Base-by-base conservation (phyloP, 129 eudicot genomes). In the Ambrosia trifida region DNA sequence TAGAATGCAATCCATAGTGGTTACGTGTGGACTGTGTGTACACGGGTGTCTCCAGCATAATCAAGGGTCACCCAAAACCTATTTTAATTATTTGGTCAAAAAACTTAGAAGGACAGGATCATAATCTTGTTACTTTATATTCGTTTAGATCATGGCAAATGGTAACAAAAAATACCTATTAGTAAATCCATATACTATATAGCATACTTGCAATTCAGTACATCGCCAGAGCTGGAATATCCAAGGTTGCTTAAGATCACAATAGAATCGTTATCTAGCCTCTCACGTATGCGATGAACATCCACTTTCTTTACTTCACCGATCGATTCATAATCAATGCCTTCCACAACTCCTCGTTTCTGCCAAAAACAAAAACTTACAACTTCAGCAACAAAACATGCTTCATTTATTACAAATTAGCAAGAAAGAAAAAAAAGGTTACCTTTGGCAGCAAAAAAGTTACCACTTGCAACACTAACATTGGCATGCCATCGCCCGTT, bases 231-330 rank as follows among this genome's bases (percentile, higher is more conserved):
- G 95, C 99, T 94, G 73, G 99, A 94, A 82, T 87, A 88, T 56
- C 97, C 99, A 24, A 94, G 84, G 77, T 94, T 94, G 88, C 89
- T 85, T 54, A 94, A 71, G 35, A 94, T 83, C 64, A 90, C 97
- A 6, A 94, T 87, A 19, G 83, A 87, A 2, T 85, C 99, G 52
- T 82, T 82, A 80, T 94, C 97, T 56, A 94, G 94, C 81, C 89
- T 82, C 73, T 88, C 89, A 14, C 91, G 85, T 13, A 94, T 90
- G 75, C 89, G 87, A 64, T 83, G 76, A 81, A 90, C 93, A 68
- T 94, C 99, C 36, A 94, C 81, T 80, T 94, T 94, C 91, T 94
- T 94, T 13, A 94, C 99, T 88, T 87, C 97, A 59, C 99, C 99
- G 2, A 97, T 94, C 11, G 96, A 90, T 65, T 83, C 97, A 81